These are phyloP conservation scores for Lentinula edodes DNA, from an alignment of 768 basidiomycete genomes.

Conservation along the genomic window DNA sequence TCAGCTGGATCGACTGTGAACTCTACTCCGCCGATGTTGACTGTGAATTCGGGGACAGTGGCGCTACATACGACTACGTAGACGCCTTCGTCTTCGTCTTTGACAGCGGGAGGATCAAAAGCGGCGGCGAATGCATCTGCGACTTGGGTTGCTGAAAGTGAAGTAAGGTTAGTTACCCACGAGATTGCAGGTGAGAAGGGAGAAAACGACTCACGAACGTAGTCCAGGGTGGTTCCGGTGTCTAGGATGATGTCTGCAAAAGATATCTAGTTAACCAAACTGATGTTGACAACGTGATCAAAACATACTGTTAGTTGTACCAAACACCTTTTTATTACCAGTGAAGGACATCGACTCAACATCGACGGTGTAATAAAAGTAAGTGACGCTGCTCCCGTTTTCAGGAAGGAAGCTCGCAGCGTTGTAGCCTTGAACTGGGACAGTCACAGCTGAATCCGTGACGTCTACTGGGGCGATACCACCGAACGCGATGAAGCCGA, in stretches of 20 bases:
- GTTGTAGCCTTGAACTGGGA: conserved; percentile 17
- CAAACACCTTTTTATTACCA: conserved; percentile 7
- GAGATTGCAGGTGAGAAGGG: not conserved
- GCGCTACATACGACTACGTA: conserved; percentile 17
- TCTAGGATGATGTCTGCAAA: conserved; percentile 9
- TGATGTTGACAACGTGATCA: conserved; percentile 11
- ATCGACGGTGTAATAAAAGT: conserved; percentile 17
- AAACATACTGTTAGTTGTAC: conserved; percentile 8
- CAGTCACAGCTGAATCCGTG: conserved; percentile 10
- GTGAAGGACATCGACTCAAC: conserved; percentile 16
- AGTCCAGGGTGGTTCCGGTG: conserved; percentile 14
- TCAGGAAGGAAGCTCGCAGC: conserved; percentile 12
- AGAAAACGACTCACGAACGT: conserved; percentile 1
- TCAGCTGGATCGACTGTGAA: conserved; percentile 16
- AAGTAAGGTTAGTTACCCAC: not conserved
- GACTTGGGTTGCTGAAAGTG: conserved; percentile 7
- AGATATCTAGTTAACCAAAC: not conserved
- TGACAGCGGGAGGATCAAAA: conserved; percentile 13
- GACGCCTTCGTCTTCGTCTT: conserved; percentile 9
- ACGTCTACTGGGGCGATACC: conserved; percentile 19
- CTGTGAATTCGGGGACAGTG: conserved; percentile 14
- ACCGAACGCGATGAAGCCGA: conserved; percentile 19
- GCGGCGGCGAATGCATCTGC: conserved; percentile 11
- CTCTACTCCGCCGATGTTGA: conserved; percentile 14
- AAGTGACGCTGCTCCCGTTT: conserved; percentile 7